A percentile compares a stretch with the other conserved stretches of the same genome.
phyloP scores from a whole-genome alignment of 2,329 filamentous ascomycete genomes.

The Claviceps sp. region DNA sequence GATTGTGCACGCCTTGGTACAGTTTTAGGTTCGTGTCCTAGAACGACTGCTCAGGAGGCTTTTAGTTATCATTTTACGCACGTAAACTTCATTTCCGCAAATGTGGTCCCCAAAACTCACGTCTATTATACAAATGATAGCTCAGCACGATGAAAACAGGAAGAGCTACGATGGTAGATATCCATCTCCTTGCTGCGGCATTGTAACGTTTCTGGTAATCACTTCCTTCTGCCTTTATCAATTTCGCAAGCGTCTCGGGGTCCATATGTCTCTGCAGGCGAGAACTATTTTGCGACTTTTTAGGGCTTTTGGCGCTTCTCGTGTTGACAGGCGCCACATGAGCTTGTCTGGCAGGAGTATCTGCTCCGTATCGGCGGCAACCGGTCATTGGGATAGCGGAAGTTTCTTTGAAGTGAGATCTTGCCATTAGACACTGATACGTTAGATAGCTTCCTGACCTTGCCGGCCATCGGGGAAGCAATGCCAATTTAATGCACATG shows the following conservation, averaged over 20 bases:
- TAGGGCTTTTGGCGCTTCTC: not conserved
- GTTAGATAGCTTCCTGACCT: not conserved
- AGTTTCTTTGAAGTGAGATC: not conserved
- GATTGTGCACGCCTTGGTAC: not conserved
- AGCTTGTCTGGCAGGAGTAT: not conserved
- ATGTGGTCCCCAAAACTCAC: slow-evolving; percentile 19
- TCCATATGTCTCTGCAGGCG: slow-evolving; percentile 9
- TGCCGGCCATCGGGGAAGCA: not conserved
- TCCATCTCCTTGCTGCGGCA: slow-evolving; percentile 30
- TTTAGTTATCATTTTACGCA: not conserved
- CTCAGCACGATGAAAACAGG: slow-evolving; percentile 42
- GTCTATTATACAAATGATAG: slow-evolving; percentile 37
- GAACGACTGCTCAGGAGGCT: not conserved
- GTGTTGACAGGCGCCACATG: not conserved
- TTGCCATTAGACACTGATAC: not conserved
- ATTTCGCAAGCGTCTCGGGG: slow-evolving; percentile 9
- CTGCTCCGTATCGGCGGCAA: not conserved
- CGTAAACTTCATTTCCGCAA: not conserved
- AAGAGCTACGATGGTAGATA: slow-evolving; percentile 34
- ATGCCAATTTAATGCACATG: not conserved
- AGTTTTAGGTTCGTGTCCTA: slow-evolving; percentile 1
- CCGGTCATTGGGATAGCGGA: not conserved
- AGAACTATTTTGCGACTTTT: slow-evolving; percentile 1
- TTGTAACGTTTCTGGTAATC: slow-evolving; percentile 32
- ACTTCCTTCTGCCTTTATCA: slow-evolving; percentile 11